phyloP scores from a whole-genome alignment of 805 yeast species.

The Candida vaughaniae region DNA sequence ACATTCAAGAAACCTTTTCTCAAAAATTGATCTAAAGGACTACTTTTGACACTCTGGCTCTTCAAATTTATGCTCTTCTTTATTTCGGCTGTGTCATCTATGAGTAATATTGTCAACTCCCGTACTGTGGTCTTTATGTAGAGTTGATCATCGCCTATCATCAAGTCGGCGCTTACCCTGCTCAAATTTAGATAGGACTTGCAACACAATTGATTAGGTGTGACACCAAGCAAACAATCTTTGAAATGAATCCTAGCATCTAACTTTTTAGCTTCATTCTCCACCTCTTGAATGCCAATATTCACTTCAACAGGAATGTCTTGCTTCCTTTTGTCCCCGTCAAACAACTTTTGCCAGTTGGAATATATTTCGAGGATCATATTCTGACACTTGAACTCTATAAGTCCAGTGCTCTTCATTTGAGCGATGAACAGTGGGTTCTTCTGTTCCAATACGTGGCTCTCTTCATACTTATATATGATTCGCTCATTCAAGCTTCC shows the following conservation, averaged over 20 bases:
- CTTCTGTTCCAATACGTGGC: constrained; percentile 3
- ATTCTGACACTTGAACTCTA: constrained; percentile 10
- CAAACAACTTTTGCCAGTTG: constrained; percentile 14
- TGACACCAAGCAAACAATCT: constrained; percentile 60
- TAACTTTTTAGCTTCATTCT: constrained; percentile 9
- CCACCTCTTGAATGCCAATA: not conserved
- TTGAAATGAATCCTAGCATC: constrained; percentile 37
- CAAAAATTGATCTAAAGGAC: not conserved
- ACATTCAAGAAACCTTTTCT: constrained; percentile 51
- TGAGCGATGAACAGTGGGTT: constrained; percentile 10
- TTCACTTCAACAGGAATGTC: not conserved
- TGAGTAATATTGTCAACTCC: constrained; percentile 50
- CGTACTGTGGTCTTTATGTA: constrained; percentile 48
- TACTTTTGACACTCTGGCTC: not conserved
- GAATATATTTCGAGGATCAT: constrained; percentile 11
- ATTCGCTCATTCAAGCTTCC: constrained; percentile 13
- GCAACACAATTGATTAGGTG: constrained; percentile 60
- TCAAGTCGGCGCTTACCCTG: constrained; percentile 54
- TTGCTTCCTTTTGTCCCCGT: not conserved
- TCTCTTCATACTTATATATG: constrained; percentile 21
- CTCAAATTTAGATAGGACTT: constrained; percentile 51
- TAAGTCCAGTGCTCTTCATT: constrained; percentile 1
- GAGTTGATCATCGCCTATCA: constrained; percentile 29
- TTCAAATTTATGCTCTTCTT: not conserved
- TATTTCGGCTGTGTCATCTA: constrained; percentile 53